A percentile compares a stretch with the other conserved stretches of the same genome.
Evolutionary conservation across 75 land plant species (phyloP).

Genomic region (Pinus albicaulis): DNA sequence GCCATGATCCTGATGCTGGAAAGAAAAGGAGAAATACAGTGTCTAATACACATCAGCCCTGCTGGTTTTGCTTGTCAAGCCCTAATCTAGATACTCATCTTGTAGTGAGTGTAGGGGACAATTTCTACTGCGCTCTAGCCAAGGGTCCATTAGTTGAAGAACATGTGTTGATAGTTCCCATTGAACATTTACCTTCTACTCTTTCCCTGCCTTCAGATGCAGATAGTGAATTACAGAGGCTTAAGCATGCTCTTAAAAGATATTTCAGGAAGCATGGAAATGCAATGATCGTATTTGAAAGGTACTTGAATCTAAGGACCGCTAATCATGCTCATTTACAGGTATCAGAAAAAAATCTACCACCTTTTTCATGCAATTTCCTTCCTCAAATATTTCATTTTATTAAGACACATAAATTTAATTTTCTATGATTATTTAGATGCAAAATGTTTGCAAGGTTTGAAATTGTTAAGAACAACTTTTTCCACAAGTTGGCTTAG

Average conservation of each 20-base stretch:
- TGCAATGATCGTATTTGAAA: constrained; percentile 73
- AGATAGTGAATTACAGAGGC: constrained; percentile 58
- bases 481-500: neutral
- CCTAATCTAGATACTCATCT: constrained; percentile 84
- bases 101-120: constrained; percentile 74
- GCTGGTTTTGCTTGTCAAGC: constrained; percentile 98
- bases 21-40: constrained; percentile 5
- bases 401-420: neutral
- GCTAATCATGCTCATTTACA: constrained; percentile 92
- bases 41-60: constrained; percentile 20
- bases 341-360: constrained; percentile 34
- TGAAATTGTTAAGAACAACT: neutral
- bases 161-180: constrained; percentile 76
- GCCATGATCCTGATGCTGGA: constrained; percentile 12
- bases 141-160: constrained; percentile 90
- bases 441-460: neutral
- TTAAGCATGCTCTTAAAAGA: constrained; percentile 47
- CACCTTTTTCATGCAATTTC: neutral
- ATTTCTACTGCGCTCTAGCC: constrained; percentile 85
- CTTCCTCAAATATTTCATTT: too few relatives aligned
- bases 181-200: constrained; percentile 79
- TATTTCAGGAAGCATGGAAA: constrained; percentile 63
- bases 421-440: neutral
- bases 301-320: constrained; percentile 44
- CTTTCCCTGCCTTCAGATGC: constrained; percentile 48